Percentiles rank a stretch among this genome's conserved stretches.
These are phyloP conservation scores for Aspergillus bridgeri DNA, from an alignment of 495 filamentous ascomycete species.

Conservation along the genomic window DNA sequence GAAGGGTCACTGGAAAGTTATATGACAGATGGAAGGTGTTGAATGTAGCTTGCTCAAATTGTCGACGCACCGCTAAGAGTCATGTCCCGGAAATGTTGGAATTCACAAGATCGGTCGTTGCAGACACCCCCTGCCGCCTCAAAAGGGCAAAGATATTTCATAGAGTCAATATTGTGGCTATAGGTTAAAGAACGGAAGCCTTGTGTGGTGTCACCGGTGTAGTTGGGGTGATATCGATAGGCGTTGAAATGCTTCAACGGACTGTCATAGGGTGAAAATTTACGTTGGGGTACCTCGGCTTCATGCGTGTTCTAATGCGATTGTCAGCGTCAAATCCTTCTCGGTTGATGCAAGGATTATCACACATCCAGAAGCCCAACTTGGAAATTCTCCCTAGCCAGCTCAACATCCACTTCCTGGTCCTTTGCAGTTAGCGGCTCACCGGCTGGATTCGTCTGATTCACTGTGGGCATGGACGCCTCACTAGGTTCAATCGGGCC, in stretches of 20 bases:
- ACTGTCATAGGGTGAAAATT: conserved; percentile 74
- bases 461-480: conserved; percentile 15
- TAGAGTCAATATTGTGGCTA: conserved; percentile 78
- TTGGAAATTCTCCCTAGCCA: conserved; percentile 20
- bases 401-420: conserved; percentile 25
- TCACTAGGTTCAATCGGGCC: conserved; percentile 21
- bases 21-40: conserved; percentile 13
- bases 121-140: conserved; percentile 73
- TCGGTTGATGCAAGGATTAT: conserved; percentile 17
- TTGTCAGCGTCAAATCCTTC: conserved; percentile 10
- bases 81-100: conserved; percentile 81
- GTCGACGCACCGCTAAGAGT: conserved; percentile 74
- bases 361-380: conserved; percentile 39
- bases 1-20: conserved; percentile 8
- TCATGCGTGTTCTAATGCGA: conserved; percentile 22
- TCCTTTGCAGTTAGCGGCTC: conserved; percentile 30
- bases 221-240: conserved; percentile 84
- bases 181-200: conserved; percentile 90
- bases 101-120: conserved; percentile 64
- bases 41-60: conserved; percentile 31
- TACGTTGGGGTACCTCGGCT: conserved; percentile 20
- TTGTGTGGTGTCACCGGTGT: conserved; percentile 60
- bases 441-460: conserved; percentile 21
- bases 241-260: conserved; percentile 78
- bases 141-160: conserved; percentile 67